Conservation (phyloP, 1,139 yeast genomes). For the Scheffersomyces parashehatae region DNA sequence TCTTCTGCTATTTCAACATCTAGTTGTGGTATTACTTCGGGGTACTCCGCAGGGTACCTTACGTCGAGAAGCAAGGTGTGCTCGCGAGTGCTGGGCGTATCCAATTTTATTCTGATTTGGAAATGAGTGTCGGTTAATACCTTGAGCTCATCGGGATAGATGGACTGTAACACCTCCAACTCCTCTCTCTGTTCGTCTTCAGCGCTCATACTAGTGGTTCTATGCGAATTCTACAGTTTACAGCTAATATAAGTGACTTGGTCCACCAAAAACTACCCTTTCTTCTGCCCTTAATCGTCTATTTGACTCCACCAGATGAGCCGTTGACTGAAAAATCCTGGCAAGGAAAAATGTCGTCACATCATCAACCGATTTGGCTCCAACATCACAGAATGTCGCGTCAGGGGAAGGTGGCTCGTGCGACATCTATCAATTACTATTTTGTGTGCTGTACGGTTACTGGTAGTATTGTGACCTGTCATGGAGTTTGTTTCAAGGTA, state of each 20-base stretch:
- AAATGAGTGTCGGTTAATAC: slow-evolving; percentile 45
- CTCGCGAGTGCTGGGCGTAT: slow-evolving; percentile 55
- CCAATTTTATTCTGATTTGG: slow-evolving; percentile 51
- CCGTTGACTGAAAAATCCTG: too few relatives aligned
- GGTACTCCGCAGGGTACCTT: slow-evolving; percentile 70
- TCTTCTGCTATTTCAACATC: slow-evolving; percentile 39
- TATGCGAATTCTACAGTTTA: not conserved
- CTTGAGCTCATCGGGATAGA: slow-evolving; percentile 85
- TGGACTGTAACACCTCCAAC: slow-evolving; percentile 79
- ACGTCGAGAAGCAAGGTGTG: slow-evolving; percentile 57
- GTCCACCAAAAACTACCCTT: too few relatives aligned
- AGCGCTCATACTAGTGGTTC: slow-evolving; percentile 53
- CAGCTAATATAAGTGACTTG: too few relatives aligned
- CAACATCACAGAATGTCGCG: too few relatives aligned
- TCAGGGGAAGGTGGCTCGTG: not conserved
- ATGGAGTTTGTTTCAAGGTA: too few relatives aligned
- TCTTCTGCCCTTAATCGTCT: too few relatives aligned
- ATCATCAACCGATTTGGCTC: too few relatives aligned
- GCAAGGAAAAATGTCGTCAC: too few relatives aligned
- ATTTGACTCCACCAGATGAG: too few relatives aligned
- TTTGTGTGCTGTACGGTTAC: too few relatives aligned
- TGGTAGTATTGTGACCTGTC: too few relatives aligned
- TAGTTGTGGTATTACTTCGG: slow-evolving; percentile 65
- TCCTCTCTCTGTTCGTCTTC: slow-evolving; percentile 78
- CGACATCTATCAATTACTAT: not conserved